Evolutionary conservation across 768 basidiomycete species (phyloP).

Genomic region (Pleurotus djamor): DNA sequence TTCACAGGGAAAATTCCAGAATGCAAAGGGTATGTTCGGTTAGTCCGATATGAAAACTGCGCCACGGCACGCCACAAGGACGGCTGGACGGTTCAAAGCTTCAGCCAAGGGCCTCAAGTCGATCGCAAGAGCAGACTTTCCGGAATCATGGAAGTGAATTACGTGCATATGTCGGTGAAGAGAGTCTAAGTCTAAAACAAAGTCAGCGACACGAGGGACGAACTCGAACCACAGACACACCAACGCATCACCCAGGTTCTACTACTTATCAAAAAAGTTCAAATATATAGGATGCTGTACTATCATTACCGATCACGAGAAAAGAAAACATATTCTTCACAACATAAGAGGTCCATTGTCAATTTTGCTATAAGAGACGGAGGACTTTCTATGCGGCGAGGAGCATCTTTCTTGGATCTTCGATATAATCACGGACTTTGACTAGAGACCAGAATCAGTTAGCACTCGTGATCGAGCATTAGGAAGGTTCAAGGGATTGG

Average conservation of each 20-base stretch:
- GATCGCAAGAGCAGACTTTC: too few relatives aligned
- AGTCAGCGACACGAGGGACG: background rate
- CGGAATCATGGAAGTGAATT: too few relatives aligned
- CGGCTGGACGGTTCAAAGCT: too few relatives aligned
- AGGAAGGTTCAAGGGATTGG: background rate
- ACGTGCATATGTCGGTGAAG: too few relatives aligned
- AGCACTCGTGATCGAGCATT: background rate
- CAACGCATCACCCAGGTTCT: background rate
- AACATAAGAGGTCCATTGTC: background rate
- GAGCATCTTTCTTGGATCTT: conserved; percentile 93
- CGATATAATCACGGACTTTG: conserved; percentile 89
- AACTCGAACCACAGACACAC: background rate
- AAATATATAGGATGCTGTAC: background rate
- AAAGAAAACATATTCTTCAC: background rate
- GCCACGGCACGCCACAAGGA: too few relatives aligned
- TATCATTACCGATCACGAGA: background rate
- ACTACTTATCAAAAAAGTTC: background rate
- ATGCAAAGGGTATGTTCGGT: too few relatives aligned
- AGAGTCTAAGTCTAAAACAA: background rate
- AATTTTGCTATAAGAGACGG: background rate
- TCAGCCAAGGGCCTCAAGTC: too few relatives aligned
- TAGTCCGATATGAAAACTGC: too few relatives aligned
- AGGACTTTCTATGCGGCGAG: conserved; percentile 33
- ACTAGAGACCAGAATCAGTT: conserved; percentile 39
- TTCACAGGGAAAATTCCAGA: too few relatives aligned